Base-by-base conservation (phyloP, 2,329 filamentous ascomycete species). In the Colletotrichum spinosum region DNA sequence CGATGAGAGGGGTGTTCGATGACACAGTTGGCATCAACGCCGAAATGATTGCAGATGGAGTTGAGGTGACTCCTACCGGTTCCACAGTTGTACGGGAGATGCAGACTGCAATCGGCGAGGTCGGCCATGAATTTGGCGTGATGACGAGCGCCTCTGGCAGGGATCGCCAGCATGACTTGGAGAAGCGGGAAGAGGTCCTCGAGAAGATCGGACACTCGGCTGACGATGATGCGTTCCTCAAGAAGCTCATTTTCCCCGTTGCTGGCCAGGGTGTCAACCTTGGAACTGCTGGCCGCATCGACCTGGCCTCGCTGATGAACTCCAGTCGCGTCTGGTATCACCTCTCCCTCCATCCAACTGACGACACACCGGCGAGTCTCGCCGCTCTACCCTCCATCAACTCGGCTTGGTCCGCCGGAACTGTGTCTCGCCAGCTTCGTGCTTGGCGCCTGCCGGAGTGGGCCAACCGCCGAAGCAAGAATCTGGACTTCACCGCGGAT, bases 241-340 rank as follows among this genome's bases (percentile, higher is more conserved):
- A 90, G 74, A 89, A 90, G 70, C 79, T 98, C 6, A 82, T 99
- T 0, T 94, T 97, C 77, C 94, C 96, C 0, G 79, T 92, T 3
- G 83, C 88, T 33, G 90, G 89, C 2, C 84, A 94, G 74, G 94
- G 93, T n/a, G 90, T 97, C 69, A 88, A 88, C 51, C 83, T 97
- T 4, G 94, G 94, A 50, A 90, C 89, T 67, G 84, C 86, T 66
- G 93, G 91, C 51, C 91, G 95, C 4, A 87, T 97, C 69, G 93
- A 97, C 74, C 85, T 98, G 1, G 80, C 90, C 8, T 84, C 86
- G 44, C 83, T 93, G 2, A 83, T 98, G 10, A 89, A 87, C 68
- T 94, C 93, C 73, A 97, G 93, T 79, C 89, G 96, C 72, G 90
- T 94, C 2, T 99, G 96, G 96, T 97, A 97, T 77, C 96, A 99